A percentile compares a stretch with the other conserved stretches of the same genome.
Conservation (phyloP, 345 rosid species). For the Sonneratia caseolaris region DNA sequence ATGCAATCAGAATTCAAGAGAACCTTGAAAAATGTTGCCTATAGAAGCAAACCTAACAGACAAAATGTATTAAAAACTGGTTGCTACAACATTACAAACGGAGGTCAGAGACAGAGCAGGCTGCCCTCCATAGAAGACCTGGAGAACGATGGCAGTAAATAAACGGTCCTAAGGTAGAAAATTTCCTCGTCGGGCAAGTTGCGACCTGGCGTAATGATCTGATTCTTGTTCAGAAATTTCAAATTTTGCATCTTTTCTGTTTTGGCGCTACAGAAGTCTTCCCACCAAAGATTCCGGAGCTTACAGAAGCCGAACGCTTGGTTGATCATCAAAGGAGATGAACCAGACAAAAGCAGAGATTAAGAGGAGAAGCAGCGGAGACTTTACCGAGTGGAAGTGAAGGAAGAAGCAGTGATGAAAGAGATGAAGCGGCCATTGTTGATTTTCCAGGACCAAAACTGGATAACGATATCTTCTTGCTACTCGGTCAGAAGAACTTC, state of each 20-base stretch:
- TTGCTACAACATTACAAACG: not conserved
- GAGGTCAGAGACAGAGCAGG: no score
- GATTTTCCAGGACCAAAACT: not conserved
- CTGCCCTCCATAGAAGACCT: no score
- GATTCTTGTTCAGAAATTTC: not conserved
- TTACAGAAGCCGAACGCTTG: conserved; percentile 11
- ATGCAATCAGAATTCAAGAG: not conserved
- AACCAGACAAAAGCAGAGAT: not conserved
- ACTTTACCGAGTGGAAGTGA: conserved; percentile 22
- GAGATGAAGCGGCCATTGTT: conserved; percentile 43
- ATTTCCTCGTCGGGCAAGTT: no score
- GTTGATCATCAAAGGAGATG: conserved; percentile 13
- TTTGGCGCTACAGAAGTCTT: not conserved
- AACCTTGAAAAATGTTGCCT: not conserved
- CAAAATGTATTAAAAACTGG: not conserved
- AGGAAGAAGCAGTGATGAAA: conserved; percentile 48
- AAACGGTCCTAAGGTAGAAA: no score
- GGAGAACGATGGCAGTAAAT: no score
- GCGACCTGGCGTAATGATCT: no score
- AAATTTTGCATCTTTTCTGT: not conserved
- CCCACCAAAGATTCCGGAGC: not conserved
- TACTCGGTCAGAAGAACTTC: conserved; percentile 10
- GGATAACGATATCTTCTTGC: conserved; percentile 53
- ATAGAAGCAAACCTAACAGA: not conserved
- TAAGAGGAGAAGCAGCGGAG: not conserved